Base-by-base conservation (phyloP, 352 stramenopile species). In the Globisporangium nodosum region DNA sequence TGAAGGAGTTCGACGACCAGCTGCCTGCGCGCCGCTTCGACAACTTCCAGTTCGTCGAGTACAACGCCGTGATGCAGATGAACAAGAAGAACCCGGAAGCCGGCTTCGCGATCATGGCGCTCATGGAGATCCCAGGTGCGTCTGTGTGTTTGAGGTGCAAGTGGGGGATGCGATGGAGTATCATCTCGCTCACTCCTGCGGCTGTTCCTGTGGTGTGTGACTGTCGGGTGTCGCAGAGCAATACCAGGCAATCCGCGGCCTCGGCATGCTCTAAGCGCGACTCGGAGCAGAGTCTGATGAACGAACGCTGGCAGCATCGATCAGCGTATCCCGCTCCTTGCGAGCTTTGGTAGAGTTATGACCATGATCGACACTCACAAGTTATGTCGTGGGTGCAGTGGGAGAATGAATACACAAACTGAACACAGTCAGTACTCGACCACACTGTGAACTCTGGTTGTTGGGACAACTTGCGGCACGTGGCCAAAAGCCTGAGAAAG, bases 21-120 rank as follows among this genome's bases (percentile, higher is more conserved):
- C 60, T 93, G 15, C 77, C 81, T 5, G 33, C 72, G 39, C 76
- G 79, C 3, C 69, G 80, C 47, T 92, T 90, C 52, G 81, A 92
- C 73, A 93, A 93, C 59, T 92, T 92, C 65, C 79, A 93, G 65
- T 92, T 92, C 47, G 81, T 92, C 21, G 74, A 82, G 39, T 92
- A 90, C 68, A 73, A 76, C 53, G 65, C 65, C 2, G 71, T 90
- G n/a, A 78, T 88, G 68, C 70, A 76, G 58, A 70, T 78, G 11
- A 85, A 86, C 54, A 74, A 67, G 59, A 81, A 78, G 60, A 83
- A 87, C 61, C 79, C 77, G 0, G 77, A 90, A 42, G 73, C 74
- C 0, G 81, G 79, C 7, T 92, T 90, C 56, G 82, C 80, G 24
- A 88, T 88, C 45, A 73, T 68, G 54, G 80, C 82, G 27, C 66